These are phyloP conservation scores for Myxozyma kluyveri DNA, from an alignment of 805 yeast species.

Conservation along the genomic window DNA sequence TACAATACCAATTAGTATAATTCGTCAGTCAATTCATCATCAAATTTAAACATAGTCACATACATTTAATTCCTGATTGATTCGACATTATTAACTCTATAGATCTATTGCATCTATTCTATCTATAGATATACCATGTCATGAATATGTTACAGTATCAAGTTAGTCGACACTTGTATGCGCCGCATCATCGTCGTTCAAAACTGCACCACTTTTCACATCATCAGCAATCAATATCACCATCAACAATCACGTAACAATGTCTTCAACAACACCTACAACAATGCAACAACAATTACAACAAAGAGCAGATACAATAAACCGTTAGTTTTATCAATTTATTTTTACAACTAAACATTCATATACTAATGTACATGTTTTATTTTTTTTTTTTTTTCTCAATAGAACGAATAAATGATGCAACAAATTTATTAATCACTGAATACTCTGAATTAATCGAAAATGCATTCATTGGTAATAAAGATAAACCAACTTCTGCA, in stretches of 20 bases:
- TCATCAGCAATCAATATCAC: background rate
- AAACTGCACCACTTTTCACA: background rate
- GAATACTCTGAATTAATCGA: constrained; percentile 35
- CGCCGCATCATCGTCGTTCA: background rate
- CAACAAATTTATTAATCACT: constrained; percentile 13
- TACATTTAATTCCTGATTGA: constrained; percentile 59
- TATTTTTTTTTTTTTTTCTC: background rate
- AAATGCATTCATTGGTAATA: constrained; percentile 34
- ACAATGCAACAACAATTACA: constrained; percentile 7
- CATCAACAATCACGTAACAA: background rate
- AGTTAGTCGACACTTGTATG: background rate
- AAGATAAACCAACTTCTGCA: constrained; percentile 39
- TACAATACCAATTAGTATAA: constrained; percentile 19
- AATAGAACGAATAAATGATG: constrained; percentile 28
- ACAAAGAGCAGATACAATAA: constrained; percentile 16
- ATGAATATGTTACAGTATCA: too few relatives aligned
- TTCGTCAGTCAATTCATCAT: background rate
- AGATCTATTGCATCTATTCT: background rate
- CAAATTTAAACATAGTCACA: constrained; percentile 15
- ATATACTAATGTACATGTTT: background rate
- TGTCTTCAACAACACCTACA: constrained; percentile 1
- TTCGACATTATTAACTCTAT: constrained; percentile 49
- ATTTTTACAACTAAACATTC: background rate
- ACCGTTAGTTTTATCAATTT: constrained; percentile 9
- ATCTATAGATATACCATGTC: background rate